Evolutionary conservation across 2,329 filamentous ascomycete species (phyloP), one percentile per base, ranked within the genome.

Genomic region (Xylariaceae sp.): DNA sequence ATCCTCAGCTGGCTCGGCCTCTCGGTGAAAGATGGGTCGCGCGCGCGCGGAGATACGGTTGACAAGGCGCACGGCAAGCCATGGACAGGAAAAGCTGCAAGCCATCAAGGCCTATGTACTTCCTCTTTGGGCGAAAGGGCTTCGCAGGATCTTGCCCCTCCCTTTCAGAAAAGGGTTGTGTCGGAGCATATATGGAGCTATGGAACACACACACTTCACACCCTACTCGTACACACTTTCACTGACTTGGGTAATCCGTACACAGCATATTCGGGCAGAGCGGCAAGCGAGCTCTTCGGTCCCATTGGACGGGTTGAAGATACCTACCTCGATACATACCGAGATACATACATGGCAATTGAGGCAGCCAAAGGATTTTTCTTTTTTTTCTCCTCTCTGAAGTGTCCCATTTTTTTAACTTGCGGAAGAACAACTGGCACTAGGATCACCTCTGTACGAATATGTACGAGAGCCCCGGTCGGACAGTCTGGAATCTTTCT

Each of bases 91-190:
- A 48, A 15, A 53, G 41, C 53, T 55, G 23, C 52, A 41, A 58
- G 52, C 51, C 52, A 61, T 58, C 47, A 34, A 9, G n/a, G n/a
- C 23, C 17, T 48, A 47, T 35, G 11, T 50, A 13, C 48, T 50
- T 57, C 30, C 52, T 52, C 47, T 54, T 51, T 59, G 53, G 59
- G 59, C 53, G 51, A 59, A 51, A 55, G 13, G 35, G 23, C 51
- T 56, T 47, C 57, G 50, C 60, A 52, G 55, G 50, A 53, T 39
- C 23, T 53, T 3, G 18, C 48, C 48, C 17, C 48, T 50, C 23
- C 18, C 37, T 41, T 41, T 34, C 18, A 50, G 15, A 49, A 41
- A 41, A 41, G 37, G 37, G 37, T 41, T 41, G 37, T 41, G 37
- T 41, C 37, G 37, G 37, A 13, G 37, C 9, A 30, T 30, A 30